A percentile compares a stretch with the other conserved stretches of the same genome.
phyloP scores from a whole-genome alignment of 805 yeast genomes.

The Yarrowia sp. region DNA sequence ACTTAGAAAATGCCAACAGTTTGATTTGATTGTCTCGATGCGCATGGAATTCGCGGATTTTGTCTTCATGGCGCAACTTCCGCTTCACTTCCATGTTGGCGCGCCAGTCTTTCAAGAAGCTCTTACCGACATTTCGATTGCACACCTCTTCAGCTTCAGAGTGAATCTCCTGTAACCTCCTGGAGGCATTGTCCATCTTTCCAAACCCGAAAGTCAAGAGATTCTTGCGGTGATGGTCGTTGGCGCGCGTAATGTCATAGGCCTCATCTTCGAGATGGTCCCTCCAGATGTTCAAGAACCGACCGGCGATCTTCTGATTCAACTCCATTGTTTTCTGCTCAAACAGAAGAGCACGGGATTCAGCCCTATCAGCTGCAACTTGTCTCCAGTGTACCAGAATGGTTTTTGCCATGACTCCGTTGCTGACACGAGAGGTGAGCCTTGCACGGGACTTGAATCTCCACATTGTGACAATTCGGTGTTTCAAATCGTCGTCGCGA shows the following conservation, averaged over 20 bases:
- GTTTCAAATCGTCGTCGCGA: not conserved
- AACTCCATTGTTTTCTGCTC: not conserved
- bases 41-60: not conserved
- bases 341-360: not conserved
- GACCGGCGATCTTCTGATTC: not conserved
- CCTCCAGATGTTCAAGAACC: conserved; percentile 10
- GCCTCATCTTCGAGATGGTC: conserved; percentile 10
- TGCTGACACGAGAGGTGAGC: conserved; percentile 11
- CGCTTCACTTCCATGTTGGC: not conserved
- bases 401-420: not conserved
- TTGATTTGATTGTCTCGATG: not conserved
- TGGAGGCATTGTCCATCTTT: not conserved
- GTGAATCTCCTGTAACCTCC: not conserved
- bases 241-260: not conserved
- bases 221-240: not conserved
- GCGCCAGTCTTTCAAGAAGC: not conserved
- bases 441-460: conserved; percentile 15
- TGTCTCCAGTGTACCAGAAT: conserved; percentile 4
- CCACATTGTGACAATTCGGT: conserved; percentile 13
- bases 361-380: not conserved
- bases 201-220: not conserved
- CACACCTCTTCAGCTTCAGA: not conserved
- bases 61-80: not conserved
- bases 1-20: not conserved
- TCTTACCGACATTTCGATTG: not conserved